Conservation (phyloP, 2,329 filamentous ascomycete species). For the Cladobotryum protrusum region DNA sequence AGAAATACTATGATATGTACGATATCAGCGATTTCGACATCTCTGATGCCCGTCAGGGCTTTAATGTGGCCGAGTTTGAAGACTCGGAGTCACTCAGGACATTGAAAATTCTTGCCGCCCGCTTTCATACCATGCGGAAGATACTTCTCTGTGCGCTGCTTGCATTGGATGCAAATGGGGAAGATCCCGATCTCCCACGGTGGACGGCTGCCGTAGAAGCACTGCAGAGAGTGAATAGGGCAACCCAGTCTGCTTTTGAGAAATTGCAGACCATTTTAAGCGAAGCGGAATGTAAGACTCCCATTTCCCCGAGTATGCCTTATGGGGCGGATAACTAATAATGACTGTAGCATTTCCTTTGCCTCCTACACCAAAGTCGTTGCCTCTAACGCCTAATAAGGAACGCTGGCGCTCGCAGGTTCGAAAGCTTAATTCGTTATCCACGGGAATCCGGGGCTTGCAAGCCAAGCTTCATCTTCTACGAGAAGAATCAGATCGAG, state of each 20-base stretch:
- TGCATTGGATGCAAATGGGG: constrained; percentile 75
- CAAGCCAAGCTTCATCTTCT: constrained; percentile 93
- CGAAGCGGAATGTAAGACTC: constrained; percentile 68
- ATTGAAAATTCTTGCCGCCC: constrained; percentile 73
- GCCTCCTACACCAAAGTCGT: constrained; percentile 48
- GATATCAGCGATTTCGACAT: constrained; percentile 71
- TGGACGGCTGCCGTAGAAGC: constrained; percentile 76
- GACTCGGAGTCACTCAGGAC: constrained; percentile 72
- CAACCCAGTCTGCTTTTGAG: constrained; percentile 56
- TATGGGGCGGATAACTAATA: constrained; percentile 6
- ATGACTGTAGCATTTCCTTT: constrained; percentile 42
- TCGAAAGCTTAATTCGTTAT: constrained; percentile 80
- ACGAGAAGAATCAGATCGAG: constrained; percentile 79
- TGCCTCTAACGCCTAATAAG: constrained; percentile 62
- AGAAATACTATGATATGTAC: constrained; percentile 89
- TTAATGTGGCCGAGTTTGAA: constrained; percentile 63
- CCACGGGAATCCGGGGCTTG: constrained; percentile 81
- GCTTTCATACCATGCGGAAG: constrained; percentile 74
- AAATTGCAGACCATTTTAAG: constrained; percentile 63
- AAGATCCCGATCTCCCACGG: constrained; percentile 66
- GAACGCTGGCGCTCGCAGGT: constrained; percentile 83
- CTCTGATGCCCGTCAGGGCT: constrained; percentile 59
- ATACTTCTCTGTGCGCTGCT: constrained; percentile 84
- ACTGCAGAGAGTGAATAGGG: constrained; percentile 58
- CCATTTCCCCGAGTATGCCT: constrained; percentile 1